phyloP scores from a whole-genome alignment of 495 filamentous ascomycete species.

The Aspergillus cavernicola region DNA sequence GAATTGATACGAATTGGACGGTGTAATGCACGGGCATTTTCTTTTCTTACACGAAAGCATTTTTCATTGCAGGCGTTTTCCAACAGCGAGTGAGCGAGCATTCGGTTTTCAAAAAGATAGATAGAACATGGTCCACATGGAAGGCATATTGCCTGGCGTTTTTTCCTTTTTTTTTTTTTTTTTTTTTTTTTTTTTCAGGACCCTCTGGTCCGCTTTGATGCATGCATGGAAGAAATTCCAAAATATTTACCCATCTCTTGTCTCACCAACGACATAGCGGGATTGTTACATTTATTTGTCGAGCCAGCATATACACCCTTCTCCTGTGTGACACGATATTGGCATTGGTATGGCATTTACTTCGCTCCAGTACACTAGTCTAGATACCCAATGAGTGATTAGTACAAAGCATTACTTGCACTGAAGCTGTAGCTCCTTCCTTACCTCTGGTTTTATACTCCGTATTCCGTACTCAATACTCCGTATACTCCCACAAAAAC shows the following conservation, averaged over 20 bases:
- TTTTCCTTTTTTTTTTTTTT: constrained; percentile 5
- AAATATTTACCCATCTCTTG: not conserved
- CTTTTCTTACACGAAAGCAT: constrained; percentile 13
- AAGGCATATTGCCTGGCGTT: constrained; percentile 18
- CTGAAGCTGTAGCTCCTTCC: too few relatives aligned
- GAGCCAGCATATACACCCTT: not conserved
- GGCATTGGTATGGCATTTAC: constrained; percentile 14
- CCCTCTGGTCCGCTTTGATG: not conserved
- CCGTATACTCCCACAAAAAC: too few relatives aligned
- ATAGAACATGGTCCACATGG: constrained; percentile 18
- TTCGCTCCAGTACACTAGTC: constrained; percentile 7
- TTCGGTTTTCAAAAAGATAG: constrained; percentile 16
- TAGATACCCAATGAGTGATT: constrained; percentile 22
- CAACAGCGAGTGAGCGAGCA: constrained; percentile 21
- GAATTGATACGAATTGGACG: constrained; percentile 19
- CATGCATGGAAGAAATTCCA: not conserved
- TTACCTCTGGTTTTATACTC: not conserved
- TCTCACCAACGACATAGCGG: not conserved
- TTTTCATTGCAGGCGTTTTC: constrained; percentile 17
- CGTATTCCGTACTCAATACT: not conserved
- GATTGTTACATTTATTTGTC: constrained; percentile 1
- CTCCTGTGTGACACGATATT: constrained; percentile 1
- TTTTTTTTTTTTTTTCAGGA: not conserved
- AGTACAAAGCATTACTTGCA: not conserved
- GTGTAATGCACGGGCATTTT: constrained; percentile 29